phyloP scores from a whole-genome alignment of 2,329 filamentous ascomycete genomes.

The Penicillium sp. region DNA sequence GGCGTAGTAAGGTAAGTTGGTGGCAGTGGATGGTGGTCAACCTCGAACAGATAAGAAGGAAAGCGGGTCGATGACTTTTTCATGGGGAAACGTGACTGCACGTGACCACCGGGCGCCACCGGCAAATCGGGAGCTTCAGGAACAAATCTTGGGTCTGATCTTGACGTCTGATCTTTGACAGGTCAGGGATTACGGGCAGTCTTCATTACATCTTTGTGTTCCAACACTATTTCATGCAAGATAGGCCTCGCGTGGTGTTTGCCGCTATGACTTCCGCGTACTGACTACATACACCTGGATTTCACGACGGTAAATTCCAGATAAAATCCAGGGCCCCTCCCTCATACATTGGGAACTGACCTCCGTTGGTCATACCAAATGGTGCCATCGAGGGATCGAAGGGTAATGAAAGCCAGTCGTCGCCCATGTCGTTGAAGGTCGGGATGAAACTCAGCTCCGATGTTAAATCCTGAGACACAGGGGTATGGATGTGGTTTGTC shows the following conservation, averaged over 20 bases:
- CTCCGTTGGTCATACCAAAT: conserved; percentile 36
- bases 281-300: not conserved
- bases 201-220: not conserved
- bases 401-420: conserved; percentile 42
- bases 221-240: not conserved
- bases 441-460: conserved; percentile 29
- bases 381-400: conserved; percentile 45
- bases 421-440: conserved; percentile 29
- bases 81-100: conserved; percentile 11
- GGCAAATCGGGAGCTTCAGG: conserved; percentile 14
- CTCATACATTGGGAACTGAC: conserved; percentile 39
- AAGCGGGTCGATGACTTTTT: conserved; percentile 13
- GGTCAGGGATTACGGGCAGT: not conserved
- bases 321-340: conserved; percentile 41
- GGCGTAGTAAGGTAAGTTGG: not conserved
- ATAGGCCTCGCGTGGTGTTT: not conserved
- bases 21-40: not conserved
- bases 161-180: too few relatives aligned
- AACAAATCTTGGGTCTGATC: not conserved
- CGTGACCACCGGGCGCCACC: conserved; percentile 12
- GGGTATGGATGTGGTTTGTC: conserved; percentile 15
- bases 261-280: not conserved
- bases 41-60: conserved; percentile 4
- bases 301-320: conserved; percentile 40
- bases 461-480: conserved; percentile 23